These are phyloP conservation scores for Nicotiana undulata DNA, from an alignment of 257 asterid species.

Conservation along the genomic window DNA sequence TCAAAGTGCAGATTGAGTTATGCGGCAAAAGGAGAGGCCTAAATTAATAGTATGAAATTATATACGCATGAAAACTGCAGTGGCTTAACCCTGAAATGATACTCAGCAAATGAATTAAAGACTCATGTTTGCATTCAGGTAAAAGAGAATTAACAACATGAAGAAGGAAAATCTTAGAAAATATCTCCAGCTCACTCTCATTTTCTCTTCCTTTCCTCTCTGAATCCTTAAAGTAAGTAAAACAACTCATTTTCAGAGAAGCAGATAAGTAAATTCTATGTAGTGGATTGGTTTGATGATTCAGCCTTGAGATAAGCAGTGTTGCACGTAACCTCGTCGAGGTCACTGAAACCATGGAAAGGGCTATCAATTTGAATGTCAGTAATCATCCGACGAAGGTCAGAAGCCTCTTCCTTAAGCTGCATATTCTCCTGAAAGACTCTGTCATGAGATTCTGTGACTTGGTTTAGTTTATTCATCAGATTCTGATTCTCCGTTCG, in stretches of 20 bases:
- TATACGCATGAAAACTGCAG: not conserved
- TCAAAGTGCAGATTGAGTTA: constrained; percentile 10
- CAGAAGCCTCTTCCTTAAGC: constrained; percentile 36
- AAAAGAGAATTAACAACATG: constrained; percentile 16
- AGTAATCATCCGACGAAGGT: constrained; percentile 20
- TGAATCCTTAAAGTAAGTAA: not conserved
- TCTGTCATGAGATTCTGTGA: constrained; percentile 24
- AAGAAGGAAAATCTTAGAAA: constrained; percentile 14
- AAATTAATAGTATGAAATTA: not conserved
- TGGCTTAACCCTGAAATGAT: not conserved
- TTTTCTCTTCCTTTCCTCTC: not conserved
- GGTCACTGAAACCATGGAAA: constrained; percentile 36
- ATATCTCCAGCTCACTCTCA: constrained; percentile 10
- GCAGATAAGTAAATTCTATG: constrained; percentile 23
- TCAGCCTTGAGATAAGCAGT: constrained; percentile 49
- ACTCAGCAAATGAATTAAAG: not conserved
- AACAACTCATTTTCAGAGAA: constrained; percentile 27
- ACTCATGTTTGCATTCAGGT: constrained; percentile 17
- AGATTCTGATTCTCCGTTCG: constrained; percentile 25
- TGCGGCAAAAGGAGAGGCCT: constrained; percentile 6
- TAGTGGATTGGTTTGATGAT: constrained; percentile 38
- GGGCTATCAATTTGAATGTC: constrained; percentile 26
- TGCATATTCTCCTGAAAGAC: constrained; percentile 26
- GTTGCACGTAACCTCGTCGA: constrained; percentile 54
- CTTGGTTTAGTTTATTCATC: constrained; percentile 24